A percentile compares a stretch with the other conserved stretches of the same genome.
phyloP scores from a whole-genome alignment of 2,329 filamentous ascomycete species.

The Apiospora marii region DNA sequence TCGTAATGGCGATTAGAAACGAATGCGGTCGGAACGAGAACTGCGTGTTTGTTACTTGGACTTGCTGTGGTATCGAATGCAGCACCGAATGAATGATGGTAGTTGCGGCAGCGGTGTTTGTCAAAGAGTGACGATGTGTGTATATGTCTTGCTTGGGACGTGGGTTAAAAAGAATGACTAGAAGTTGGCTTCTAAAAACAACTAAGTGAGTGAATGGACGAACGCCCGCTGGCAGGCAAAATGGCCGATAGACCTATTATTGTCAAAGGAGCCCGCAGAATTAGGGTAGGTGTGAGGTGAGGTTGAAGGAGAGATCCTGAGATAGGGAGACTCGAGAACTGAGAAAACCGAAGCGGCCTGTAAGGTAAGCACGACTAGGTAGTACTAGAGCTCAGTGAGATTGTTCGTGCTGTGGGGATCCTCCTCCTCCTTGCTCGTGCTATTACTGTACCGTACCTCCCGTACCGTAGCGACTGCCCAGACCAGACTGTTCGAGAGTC shows the following conservation, averaged over 20 bases:
- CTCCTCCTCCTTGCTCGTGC: background rate
- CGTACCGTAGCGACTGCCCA: background rate
- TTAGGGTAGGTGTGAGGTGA: constrained; percentile 30
- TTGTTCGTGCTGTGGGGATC: constrained; percentile 8
- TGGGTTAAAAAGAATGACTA: constrained; percentile 50
- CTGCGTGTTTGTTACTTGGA: background rate
- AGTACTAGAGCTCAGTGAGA: background rate
- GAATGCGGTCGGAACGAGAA: background rate
- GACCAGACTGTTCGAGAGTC: background rate
- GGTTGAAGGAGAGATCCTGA: constrained; percentile 40
- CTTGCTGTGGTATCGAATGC: constrained; percentile 4
- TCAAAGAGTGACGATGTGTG: constrained; percentile 37
- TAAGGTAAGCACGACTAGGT: background rate
- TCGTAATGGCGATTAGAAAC: constrained; percentile 9
- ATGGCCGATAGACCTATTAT: constrained; percentile 45
- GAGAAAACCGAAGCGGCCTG: constrained; percentile 1
- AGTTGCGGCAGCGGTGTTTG: background rate
- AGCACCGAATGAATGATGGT: constrained; percentile 7
- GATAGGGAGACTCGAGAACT: constrained; percentile 31
- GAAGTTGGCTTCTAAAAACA: constrained; percentile 57
- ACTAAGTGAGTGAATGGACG: constrained; percentile 53
- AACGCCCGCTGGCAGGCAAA: constrained; percentile 64
- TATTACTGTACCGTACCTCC: constrained; percentile 11
- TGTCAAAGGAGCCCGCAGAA: constrained; percentile 43
- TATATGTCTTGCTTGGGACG: background rate